Conservation (phyloP, 805 yeast species). For the Barnettozyma botsteinii region DNA sequence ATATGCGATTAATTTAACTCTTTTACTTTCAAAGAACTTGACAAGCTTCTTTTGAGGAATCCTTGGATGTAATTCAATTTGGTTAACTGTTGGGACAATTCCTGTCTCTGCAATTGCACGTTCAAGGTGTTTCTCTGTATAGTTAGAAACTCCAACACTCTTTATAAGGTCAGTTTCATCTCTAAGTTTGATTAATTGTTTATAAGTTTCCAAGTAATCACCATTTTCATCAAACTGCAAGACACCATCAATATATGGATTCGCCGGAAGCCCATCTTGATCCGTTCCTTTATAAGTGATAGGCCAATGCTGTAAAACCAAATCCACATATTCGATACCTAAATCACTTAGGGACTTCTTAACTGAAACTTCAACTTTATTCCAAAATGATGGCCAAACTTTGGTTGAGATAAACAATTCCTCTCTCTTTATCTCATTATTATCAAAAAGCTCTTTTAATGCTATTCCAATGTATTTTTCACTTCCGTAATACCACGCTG, state of each 20-base stretch:
- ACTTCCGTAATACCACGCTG: constrained; percentile 65
- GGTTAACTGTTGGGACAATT: constrained; percentile 49
- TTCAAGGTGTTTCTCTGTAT: constrained; percentile 33
- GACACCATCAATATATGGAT: constrained; percentile 33
- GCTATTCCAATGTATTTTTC: constrained; percentile 52
- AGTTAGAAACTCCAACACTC: constrained; percentile 58
- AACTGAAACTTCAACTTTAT: constrained; percentile 46
- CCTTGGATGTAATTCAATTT: constrained; percentile 69
- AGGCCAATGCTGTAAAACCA: constrained; percentile 80
- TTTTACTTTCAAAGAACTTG: constrained; percentile 46
- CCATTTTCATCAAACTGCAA: constrained; percentile 31
- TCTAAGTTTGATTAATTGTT: constrained; percentile 47
- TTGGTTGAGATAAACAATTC: constrained; percentile 71
- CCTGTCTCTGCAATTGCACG: constrained; percentile 37
- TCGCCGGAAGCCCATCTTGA: constrained; percentile 43
- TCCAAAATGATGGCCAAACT: constrained; percentile 55
- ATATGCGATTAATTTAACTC: constrained; percentile 49
- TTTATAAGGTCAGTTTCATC: constrained; percentile 40
- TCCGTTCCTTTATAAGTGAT: constrained; percentile 59
- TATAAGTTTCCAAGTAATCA: constrained; percentile 47
- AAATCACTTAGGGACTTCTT: constrained; percentile 52
- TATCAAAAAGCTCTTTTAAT: constrained; percentile 39
- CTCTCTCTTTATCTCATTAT: constrained; percentile 41
- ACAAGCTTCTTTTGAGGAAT: constrained; percentile 57
- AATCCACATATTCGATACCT: constrained; percentile 69